Evolutionary conservation across 768 basidiomycete genomes (phyloP).

Genomic region (Phlebiopsis flavidoalba): DNA sequence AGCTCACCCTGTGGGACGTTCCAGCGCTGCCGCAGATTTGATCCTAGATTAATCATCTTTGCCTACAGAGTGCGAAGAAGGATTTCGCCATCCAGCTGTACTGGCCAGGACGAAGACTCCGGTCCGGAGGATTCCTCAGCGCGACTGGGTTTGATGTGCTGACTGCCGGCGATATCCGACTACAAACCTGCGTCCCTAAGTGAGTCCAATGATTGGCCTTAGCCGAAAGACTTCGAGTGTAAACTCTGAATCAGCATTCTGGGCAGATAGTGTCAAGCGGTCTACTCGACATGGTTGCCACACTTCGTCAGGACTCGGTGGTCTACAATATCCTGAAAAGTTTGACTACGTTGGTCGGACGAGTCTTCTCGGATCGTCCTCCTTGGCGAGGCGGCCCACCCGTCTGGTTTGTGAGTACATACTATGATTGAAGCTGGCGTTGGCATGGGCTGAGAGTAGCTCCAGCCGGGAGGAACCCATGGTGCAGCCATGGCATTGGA

Average conservation of each 20-base stretch:
- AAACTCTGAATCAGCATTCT: background rate
- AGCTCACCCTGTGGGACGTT: slow-evolving; percentile 19
- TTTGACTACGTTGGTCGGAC: slow-evolving; percentile 48
- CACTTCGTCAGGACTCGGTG: slow-evolving; percentile 34
- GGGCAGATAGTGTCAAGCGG: slow-evolving; percentile 27
- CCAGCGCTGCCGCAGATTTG: slow-evolving; percentile 6
- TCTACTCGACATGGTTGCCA: slow-evolving; percentile 28
- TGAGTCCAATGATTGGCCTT: slow-evolving; percentile 16
- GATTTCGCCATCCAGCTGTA: slow-evolving; percentile 32
- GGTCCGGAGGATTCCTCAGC: slow-evolving; percentile 25
- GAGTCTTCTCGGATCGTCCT: slow-evolving; percentile 42
- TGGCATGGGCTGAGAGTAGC: background rate
- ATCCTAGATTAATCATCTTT: background rate
- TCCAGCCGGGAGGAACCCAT: slow-evolving; percentile 50
- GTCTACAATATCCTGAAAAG: slow-evolving; percentile 23
- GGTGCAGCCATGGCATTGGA: slow-evolving; percentile 49
- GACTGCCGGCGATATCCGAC: slow-evolving; percentile 27
- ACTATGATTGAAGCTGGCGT: too few species aligned
- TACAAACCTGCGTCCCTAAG: slow-evolving; percentile 35
- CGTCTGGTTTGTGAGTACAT: slow-evolving; percentile 40
- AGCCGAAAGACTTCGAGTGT: background rate
- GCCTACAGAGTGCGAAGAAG: slow-evolving; percentile 33
- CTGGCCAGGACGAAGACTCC: slow-evolving; percentile 31
- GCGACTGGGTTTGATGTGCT: slow-evolving; percentile 30
- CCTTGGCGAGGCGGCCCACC: slow-evolving; percentile 58